A percentile compares a stretch with the other conserved stretches of the same genome.
phyloP scores from a whole-genome alignment of 179 eudicot species.

The Amaranthus tricolor region DNA sequence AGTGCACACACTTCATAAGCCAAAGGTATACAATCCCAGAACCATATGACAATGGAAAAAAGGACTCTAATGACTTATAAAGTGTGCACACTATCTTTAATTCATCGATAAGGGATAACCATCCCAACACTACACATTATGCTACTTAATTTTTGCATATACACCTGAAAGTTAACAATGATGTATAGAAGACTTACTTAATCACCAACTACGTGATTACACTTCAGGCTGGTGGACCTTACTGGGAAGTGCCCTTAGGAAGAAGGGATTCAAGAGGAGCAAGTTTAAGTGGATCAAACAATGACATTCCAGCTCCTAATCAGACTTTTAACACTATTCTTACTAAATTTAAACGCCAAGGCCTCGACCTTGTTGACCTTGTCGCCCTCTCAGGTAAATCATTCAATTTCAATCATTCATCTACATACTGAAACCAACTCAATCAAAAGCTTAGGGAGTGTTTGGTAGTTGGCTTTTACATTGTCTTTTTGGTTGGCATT shows the following conservation, averaged over 20 bases:
- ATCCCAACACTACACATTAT: neutral
- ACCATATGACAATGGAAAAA: no score
- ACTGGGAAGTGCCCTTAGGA: constrained; percentile 84
- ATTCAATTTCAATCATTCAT: neutral
- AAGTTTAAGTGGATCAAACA: constrained; percentile 76
- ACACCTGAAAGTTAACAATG: neutral
- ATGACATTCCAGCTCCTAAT: constrained; percentile 80
- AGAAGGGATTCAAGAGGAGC: constrained; percentile 72
- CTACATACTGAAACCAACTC: neutral
- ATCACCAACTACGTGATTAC: neutral
- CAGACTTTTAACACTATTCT: constrained; percentile 70
- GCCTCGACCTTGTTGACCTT: constrained; percentile 64
- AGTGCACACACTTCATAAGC: no score
- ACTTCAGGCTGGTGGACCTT: constrained; percentile 72
- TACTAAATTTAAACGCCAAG: constrained; percentile 58
- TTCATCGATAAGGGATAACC: no score
- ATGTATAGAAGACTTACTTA: no score
- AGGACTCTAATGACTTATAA: no score
- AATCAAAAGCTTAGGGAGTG: neutral
- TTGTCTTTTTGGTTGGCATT: no score
- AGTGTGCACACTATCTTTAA: no score
- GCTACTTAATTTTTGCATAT: neutral
- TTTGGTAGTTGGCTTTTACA: no score
- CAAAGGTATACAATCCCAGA: no score
- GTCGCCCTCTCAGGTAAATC: constrained; percentile 65